These are phyloP conservation scores for Zygosaccharomyces gambellarensis DNA, from an alignment of 805 yeast genomes.

Conservation along the genomic window DNA sequence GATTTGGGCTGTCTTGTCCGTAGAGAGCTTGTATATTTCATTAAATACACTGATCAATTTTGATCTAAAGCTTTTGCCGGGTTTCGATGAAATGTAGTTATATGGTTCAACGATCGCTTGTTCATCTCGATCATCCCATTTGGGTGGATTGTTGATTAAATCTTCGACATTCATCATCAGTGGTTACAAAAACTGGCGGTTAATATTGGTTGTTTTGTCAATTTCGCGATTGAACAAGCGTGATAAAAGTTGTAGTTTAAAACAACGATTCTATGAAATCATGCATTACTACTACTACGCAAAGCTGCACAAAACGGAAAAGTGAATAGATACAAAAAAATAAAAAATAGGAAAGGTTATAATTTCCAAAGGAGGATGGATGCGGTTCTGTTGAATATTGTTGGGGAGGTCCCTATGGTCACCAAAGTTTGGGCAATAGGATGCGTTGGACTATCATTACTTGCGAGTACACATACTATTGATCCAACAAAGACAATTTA, in stretches of 20 bases:
- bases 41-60: slow-evolving; percentile 51
- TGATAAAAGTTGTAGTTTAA: too few relatives aligned
- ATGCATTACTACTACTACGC: too few relatives aligned
- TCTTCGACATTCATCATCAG: slow-evolving; percentile 7
- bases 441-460: slow-evolving; percentile 34
- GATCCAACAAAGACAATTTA: slow-evolving; percentile 34
- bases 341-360: not conserved
- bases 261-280: too few relatives aligned
- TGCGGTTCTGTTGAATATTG: slow-evolving; percentile 24
- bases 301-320: not conserved
- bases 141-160: slow-evolving; percentile 18
- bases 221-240: not conserved
- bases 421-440: slow-evolving; percentile 39
- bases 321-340: not conserved
- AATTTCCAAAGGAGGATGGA: slow-evolving; percentile 21
- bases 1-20: slow-evolving; percentile 37
- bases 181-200: not conserved
- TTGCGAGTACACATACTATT: slow-evolving; percentile 35
- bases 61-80: slow-evolving; percentile 55
- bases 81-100: slow-evolving; percentile 43
- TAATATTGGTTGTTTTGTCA: not conserved
- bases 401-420: slow-evolving; percentile 37
- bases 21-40: slow-evolving; percentile 43
- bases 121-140: slow-evolving; percentile 33
- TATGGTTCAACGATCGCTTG: slow-evolving; percentile 41